phyloP scores from a whole-genome alignment of 495 filamentous ascomycete species.

The Mytilinidion resinicola region DNA sequence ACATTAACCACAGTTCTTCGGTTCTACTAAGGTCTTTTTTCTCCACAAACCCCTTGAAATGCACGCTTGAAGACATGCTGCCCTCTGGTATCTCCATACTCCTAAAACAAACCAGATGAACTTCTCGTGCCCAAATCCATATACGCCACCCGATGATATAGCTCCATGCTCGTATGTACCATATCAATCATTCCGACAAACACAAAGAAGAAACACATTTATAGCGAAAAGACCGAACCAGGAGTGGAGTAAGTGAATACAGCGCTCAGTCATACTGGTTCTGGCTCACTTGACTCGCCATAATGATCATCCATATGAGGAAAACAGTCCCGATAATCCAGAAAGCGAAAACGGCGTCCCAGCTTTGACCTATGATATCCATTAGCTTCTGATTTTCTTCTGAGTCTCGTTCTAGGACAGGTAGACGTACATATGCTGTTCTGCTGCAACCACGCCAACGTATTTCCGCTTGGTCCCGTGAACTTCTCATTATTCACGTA shows the following conservation, averaged over 20 bases:
- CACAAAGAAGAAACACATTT: too few relatives aligned
- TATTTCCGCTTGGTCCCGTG: slow-evolving; percentile 58
- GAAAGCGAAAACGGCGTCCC: slow-evolving; percentile 60
- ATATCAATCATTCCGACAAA: too few relatives aligned
- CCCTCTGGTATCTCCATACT: too few relatives aligned
- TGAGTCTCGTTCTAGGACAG: background rate
- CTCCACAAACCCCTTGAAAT: too few relatives aligned
- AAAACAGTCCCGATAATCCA: slow-evolving; percentile 76
- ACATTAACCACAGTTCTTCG: too few relatives aligned
- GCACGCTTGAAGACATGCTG: too few relatives aligned
- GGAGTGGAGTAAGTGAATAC: background rate
- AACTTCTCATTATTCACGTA: slow-evolving; percentile 55
- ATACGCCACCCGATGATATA: too few relatives aligned
- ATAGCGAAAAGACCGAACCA: too few relatives aligned
- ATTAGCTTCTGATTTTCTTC: background rate
- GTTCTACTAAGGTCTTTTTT: too few relatives aligned
- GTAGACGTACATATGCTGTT: slow-evolving; percentile 69
- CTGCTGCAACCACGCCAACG: slow-evolving; percentile 84
- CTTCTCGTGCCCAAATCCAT: too few relatives aligned
- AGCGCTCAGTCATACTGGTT: slow-evolving; percentile 45
- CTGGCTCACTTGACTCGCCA: slow-evolving; percentile 81
- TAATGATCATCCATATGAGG: slow-evolving; percentile 89
- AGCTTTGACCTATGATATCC: slow-evolving; percentile 41
- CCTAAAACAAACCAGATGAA: too few relatives aligned
- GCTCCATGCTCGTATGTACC: too few relatives aligned